Base-by-base conservation (phyloP, 1,284 basidiomycete genomes). In the Ustilago hordei region DNA sequence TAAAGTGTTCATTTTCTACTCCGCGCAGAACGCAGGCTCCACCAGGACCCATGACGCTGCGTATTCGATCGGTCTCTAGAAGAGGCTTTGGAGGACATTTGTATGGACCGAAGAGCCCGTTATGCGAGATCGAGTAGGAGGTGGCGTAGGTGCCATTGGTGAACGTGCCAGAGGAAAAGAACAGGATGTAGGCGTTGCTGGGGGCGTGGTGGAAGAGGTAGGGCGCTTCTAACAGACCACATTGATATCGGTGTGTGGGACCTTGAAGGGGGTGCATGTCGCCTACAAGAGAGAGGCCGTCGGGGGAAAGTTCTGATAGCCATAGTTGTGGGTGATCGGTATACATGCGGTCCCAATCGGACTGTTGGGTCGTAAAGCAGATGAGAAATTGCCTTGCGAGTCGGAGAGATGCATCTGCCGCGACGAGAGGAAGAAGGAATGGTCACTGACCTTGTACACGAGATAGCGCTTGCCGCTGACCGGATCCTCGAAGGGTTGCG, bases 401-500 rank as follows among this genome's bases (percentile, higher is more conserved):
- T 45, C n/a, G 23, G n/a, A 6, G 8, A 8, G 48, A 7, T 45
- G 12, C 28, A 12, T 32, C 13, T 17, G 15, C 41, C 41, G 31
- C 12, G 7, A 12, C 48, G 31, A 32, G 28, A 13, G 13, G n/a
- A n/a, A 5, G 36, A 47, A 45, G 43, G 5, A 7, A 47, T 11
- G n/a, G 35, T 23, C 58, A 50, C 43, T 19, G 31, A 68, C 65
- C 62, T 82, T 82, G 73, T 74, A 81, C 17, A 82, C 66, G 13
- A 82, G 67, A 48, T 75, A 81, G 31, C 79, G 64, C 59, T 65
- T 74, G 34, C 73, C 69, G 41, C 58, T 72, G 34, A 35, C 53
- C 0, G 79, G 79, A 28, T 82, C 79, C 19, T 79, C 63, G 54
- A 82, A 82, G 8, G 79, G 79, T 48, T 82, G 80, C 3, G 80